phyloP scores from a whole-genome alignment of 1,139 yeast genomes.

The Blastobotrys capitulatus region DNA sequence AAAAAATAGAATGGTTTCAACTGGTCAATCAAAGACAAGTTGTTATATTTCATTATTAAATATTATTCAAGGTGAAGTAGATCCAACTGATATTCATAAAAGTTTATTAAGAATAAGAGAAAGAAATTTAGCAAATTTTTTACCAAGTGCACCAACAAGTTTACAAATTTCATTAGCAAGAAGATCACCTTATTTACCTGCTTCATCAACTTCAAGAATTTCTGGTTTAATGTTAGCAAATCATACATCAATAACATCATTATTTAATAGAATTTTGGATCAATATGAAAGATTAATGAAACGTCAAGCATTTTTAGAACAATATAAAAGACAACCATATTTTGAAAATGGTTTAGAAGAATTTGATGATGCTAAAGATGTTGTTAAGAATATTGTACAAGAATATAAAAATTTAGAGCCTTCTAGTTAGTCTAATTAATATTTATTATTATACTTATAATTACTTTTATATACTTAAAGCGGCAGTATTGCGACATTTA shows the following conservation, averaged over 20 bases:
- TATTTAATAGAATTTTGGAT: constrained; percentile 60
- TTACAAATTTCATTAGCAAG: constrained; percentile 74
- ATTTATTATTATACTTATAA: background rate
- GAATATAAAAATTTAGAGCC: constrained; percentile 57
- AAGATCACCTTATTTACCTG: constrained; percentile 54
- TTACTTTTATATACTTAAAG: too few species aligned
- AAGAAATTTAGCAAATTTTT: constrained; percentile 58
- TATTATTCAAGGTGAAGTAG: constrained; percentile 67
- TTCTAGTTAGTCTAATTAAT: background rate
- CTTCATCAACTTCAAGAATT: constrained; percentile 25
- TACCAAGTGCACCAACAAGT: constrained; percentile 82
- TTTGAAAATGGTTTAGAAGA: constrained; percentile 66
- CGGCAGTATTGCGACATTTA: background rate
- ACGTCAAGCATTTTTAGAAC: constrained; percentile 79
- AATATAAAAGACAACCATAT: constrained; percentile 54
- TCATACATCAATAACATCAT: constrained; percentile 62
- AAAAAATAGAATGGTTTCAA: constrained; percentile 62
- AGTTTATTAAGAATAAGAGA: constrained; percentile 74
- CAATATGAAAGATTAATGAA: constrained; percentile 79
- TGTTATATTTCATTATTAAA: constrained; percentile 69
- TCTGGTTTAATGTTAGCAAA: constrained; percentile 77
- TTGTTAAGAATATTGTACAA: constrained; percentile 59
- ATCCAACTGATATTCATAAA: constrained; percentile 72
- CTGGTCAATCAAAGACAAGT: constrained; percentile 35
- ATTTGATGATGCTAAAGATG: constrained; percentile 74